Percentiles rank a stretch among this genome's conserved stretches.
Evolutionary conservation across 345 rosid genomes (phyloP).

Genomic region (Lenwebbia sp.): DNA sequence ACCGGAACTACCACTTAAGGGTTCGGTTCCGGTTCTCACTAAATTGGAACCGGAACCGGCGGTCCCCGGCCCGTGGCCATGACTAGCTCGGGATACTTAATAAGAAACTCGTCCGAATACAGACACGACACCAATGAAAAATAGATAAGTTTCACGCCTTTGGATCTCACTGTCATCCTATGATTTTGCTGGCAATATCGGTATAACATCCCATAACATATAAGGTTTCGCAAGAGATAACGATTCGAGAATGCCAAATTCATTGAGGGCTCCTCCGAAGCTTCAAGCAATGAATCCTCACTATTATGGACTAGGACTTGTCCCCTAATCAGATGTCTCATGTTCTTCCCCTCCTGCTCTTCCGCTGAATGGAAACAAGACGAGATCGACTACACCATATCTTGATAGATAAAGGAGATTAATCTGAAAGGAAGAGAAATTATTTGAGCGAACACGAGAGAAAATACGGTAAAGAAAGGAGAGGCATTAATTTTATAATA

Average conservation of each 20-base stretch:
- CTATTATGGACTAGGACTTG: neutral
- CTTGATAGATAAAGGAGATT: neutral
- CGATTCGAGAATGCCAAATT: neutral
- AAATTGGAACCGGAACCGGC: too few relatives aligned
- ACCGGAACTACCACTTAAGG: too few relatives aligned
- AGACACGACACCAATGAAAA: neutral
- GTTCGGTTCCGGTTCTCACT: too few relatives aligned
- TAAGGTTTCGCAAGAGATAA: neutral
- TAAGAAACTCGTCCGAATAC: fast-evolving
- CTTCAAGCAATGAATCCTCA: neutral
- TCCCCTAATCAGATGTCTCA: neutral
- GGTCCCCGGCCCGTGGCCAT: too few relatives aligned
- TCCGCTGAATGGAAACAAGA: neutral
- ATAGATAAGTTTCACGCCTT: neutral
- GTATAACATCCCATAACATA: neutral
- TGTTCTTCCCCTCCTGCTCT: neutral
- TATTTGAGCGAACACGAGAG: neutral
- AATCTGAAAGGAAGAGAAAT: too few relatives aligned
- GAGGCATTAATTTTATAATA: neutral
- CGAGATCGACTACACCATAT: neutral
- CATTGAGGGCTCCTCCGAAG: neutral
- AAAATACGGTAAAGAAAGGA: neutral
- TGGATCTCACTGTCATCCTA: neutral
- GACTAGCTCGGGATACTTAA: neutral
- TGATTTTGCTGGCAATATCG: neutral